Percentiles rank a stretch among this genome's conserved stretches.
phyloP scores from a whole-genome alignment of 176 grass and related monocot genomes.

The Pharus latifolius region DNA sequence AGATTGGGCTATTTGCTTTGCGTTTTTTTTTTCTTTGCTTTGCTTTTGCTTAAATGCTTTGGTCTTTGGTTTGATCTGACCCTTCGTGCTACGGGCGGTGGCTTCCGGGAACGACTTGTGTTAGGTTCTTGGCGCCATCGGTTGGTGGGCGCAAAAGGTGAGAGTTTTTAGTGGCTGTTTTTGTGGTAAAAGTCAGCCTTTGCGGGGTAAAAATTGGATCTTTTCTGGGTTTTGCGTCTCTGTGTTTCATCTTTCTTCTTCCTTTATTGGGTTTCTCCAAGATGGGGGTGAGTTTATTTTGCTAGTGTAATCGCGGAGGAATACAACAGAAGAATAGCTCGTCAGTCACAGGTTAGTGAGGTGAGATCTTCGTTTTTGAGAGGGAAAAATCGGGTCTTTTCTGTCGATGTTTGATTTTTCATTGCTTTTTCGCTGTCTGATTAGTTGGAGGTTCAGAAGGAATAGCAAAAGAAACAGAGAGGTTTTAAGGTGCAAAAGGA shows the following conservation, averaged over 20 bases:
- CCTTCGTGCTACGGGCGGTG: constrained; percentile 5
- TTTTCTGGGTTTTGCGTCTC: background rate
- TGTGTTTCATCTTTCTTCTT: constrained; percentile 3
- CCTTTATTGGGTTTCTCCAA: background rate
- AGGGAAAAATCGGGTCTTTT: background rate
- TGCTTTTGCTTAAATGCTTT: constrained; percentile 3
- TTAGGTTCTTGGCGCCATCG: constrained; percentile 24
- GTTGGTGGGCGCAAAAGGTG: constrained; percentile 7
- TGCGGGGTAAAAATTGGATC: constrained; percentile 16
- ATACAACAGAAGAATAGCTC: too few species aligned
- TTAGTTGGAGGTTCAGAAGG: background rate
- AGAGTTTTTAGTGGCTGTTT: constrained; percentile 26
- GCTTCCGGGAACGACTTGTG: background rate
- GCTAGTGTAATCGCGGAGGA: background rate
- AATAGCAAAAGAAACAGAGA: background rate
- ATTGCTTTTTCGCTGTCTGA: background rate
- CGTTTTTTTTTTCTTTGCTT: background rate
- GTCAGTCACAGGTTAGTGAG: background rate
- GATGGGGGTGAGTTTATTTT: background rate
- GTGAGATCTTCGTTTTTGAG: background rate
- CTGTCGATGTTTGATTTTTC: background rate
- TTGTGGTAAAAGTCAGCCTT: constrained; percentile 18
- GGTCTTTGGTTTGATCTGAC: constrained; percentile 35
- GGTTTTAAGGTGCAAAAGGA: background rate
- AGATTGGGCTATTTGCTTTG: background rate